Conservation (phyloP, 1,139 yeast species). For the Scheffersomyces titani region DNA sequence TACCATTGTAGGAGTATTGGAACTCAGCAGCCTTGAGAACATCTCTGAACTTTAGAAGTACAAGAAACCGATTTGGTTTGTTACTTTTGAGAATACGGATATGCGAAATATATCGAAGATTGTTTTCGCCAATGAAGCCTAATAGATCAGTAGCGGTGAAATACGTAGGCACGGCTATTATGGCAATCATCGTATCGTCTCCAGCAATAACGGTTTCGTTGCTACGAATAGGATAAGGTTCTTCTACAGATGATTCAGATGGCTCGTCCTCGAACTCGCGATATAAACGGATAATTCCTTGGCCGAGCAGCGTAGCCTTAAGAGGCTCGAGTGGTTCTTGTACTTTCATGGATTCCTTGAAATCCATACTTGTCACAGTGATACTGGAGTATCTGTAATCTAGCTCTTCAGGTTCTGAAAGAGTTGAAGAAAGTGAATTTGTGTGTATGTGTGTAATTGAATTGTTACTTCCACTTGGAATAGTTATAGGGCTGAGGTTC, state of each 20-base stretch:
- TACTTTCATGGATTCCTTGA: conserved; percentile 8
- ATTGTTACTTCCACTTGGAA: not conserved
- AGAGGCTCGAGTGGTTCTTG: conserved; percentile 44
- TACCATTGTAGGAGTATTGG: conserved; percentile 69
- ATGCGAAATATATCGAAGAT: conserved; percentile 63
- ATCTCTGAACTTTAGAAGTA: conserved; percentile 70
- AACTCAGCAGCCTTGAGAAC: conserved; percentile 59
- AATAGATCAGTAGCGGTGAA: conserved; percentile 82
- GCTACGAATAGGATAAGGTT: not conserved
- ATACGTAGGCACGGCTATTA: conserved; percentile 84
- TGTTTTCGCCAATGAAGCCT: conserved; percentile 72
- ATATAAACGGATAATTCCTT: conserved; percentile 72
- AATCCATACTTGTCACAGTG: conserved; percentile 31
- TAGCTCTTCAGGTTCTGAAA: not conserved
- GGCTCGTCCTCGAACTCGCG: conserved; percentile 45
- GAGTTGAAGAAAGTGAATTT: not conserved
- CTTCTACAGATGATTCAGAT: not conserved
- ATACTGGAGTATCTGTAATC: conserved; percentile 40
- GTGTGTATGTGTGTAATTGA: not conserved
- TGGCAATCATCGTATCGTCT: conserved; percentile 70
- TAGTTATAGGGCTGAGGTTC: not conserved
- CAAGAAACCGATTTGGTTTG: conserved; percentile 72
- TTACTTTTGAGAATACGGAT: conserved; percentile 70
- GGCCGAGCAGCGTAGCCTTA: conserved; percentile 62
- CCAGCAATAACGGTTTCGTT: conserved; percentile 20